Percentiles rank a stretch among this genome's conserved stretches.
Conservation (phyloP, 2,329 filamentous ascomycete genomes). For the Xylariaceae sp. region DNA sequence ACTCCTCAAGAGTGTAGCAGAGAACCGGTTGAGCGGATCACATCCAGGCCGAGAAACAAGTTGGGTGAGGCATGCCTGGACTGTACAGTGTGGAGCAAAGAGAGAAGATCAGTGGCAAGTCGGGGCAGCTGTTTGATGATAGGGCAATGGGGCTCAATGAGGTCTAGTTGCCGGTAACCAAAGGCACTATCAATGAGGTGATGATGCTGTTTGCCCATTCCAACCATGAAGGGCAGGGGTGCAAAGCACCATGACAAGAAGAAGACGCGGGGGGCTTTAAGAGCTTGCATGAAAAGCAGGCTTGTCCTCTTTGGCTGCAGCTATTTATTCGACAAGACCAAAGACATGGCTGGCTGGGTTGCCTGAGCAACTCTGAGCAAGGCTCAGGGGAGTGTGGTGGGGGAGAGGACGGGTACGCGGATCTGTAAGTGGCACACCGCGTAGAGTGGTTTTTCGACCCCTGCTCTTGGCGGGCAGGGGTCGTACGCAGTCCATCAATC, state of each 20-base stretch:
- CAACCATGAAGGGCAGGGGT: slow-evolving; percentile 8
- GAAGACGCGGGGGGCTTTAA: slow-evolving; percentile 21
- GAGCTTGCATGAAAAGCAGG: slow-evolving; percentile 27
- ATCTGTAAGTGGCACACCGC: slow-evolving; percentile 28
- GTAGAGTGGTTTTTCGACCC: slow-evolving; percentile 31
- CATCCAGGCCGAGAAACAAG: slow-evolving; percentile 19
- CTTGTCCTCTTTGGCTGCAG: slow-evolving; percentile 12
- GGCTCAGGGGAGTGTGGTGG: slow-evolving; percentile 17
- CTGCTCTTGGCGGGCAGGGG: too few species aligned
- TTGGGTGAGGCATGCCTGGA: slow-evolving; percentile 17
- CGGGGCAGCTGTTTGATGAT: slow-evolving; percentile 14
- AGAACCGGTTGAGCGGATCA: slow-evolving; percentile 23
- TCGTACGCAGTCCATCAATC: too few species aligned
- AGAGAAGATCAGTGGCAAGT: slow-evolving; percentile 12
- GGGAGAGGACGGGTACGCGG: slow-evolving; percentile 27
- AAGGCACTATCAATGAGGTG: too few species aligned
- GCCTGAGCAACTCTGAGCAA: slow-evolving; percentile 27
- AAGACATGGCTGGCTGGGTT: slow-evolving; percentile 22
- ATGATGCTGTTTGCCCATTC: slow-evolving; percentile 8
- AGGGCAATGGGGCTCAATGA: slow-evolving; percentile 17
- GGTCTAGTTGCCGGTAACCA: slow-evolving; percentile 9
- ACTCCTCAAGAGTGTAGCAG: slow-evolving; percentile 15
- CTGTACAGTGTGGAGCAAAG: slow-evolving; percentile 16
- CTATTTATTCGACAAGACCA: slow-evolving; percentile 18
- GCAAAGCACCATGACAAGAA: slow-evolving; percentile 15